Base-by-base conservation (phyloP, 371 early-diverging fungal species). In the Mortierella sp. region DNA sequence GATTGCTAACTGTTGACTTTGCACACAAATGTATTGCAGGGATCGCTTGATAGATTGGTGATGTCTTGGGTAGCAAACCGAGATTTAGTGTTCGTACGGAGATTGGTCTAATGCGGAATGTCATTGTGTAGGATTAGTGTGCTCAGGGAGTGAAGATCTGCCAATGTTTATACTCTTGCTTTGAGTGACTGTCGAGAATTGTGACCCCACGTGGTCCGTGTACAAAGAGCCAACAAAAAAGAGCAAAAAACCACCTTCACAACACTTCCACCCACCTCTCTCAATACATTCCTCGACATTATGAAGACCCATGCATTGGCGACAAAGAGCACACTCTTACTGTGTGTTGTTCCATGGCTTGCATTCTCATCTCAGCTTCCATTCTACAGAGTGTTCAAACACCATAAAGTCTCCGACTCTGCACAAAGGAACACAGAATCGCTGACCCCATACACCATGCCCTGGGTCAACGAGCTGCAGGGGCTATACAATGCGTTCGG, bases 381-480 rank as follows among this genome's bases (percentile, higher is more conserved):
- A 24, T 69, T 75, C 35, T 64, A 66, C 32, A 59, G 28, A 32
- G 30, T 57, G 14, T 51, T 26, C 30, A 58, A 57, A 51, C 26
- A 61, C 62, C 10, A 22, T 58, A 47, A 28, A 54, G 3, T 26
- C 16, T 6, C 26, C 18, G 18, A 10, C 12, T 4, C 52, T 22
- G 32, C 30, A 20, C 43, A 40, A 26, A 65, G 58, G 20, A 49
- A 30, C 66, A 26, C n/a, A 18, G 39, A n/a, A 16, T 6, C 54
- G 0, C 60, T 84, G 10, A 69, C 62, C 4, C 89, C 90, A 0
- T 90, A 86, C 63, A 84, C 87, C 0, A 67, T 55, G 16, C 84
- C 86, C 55, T 90, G 90, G 90, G 75, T 86, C 1, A 83, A 76
- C 45, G 62, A 86, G 28, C 62, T 90, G 2, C 88, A 90, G 51